Evolutionary conservation across 805 yeast species (phyloP).

Genomic region (Starmerella apis): DNA sequence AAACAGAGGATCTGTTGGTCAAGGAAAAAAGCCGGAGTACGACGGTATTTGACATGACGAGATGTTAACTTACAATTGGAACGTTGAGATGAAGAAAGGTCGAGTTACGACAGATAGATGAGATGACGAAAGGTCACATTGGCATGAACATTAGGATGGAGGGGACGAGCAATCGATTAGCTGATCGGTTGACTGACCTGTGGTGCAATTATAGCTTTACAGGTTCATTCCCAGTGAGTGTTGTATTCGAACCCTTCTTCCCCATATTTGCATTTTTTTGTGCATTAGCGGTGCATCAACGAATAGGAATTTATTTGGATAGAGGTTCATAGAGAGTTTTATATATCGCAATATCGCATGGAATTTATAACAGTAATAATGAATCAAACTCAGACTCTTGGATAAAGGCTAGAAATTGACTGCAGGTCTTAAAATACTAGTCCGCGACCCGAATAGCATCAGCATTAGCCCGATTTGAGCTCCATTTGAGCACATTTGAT

Average conservation of each 20-base stretch:
- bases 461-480: neutral
- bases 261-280: neutral
- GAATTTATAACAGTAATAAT: neutral
- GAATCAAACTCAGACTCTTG: neutral
- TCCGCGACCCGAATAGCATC: too few species aligned
- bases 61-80: too few species aligned
- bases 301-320: neutral
- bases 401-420: too few species aligned
- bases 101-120: neutral
- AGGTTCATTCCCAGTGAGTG: too few species aligned
- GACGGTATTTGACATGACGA: too few species aligned
- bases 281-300: neutral
- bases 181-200: too few species aligned
- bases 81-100: too few species aligned
- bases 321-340: neutral
- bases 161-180: neutral
- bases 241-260: too few species aligned
- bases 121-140: neutral
- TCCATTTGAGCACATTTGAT: neutral
- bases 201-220: too few species aligned
- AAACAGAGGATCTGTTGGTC: too few species aligned
- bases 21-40: too few species aligned
- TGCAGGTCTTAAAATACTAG: too few species aligned
- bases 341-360: neutral
- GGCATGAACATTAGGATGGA: neutral